These are phyloP conservation scores for Candida neerlandica DNA, from an alignment of 1,139 yeast species.

Conservation along the genomic window DNA sequence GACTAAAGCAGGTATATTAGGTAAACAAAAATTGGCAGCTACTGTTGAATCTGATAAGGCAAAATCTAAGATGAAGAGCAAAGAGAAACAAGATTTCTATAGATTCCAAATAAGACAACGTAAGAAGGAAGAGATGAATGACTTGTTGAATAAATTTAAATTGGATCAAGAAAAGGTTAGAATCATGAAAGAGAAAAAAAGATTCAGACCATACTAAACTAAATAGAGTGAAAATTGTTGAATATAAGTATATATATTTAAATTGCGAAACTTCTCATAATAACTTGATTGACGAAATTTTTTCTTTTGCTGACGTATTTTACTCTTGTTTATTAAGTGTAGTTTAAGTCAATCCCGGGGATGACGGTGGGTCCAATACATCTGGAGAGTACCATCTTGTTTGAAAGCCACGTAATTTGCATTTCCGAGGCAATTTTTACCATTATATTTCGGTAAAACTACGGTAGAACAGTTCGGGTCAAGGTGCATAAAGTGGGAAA, in stretches of 20 bases:
- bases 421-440: no score
- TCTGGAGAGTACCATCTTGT: no score
- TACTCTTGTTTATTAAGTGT: no score
- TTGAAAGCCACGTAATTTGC: no score
- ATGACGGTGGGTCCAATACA: no score
- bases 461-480: no score
- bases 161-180: conserved; percentile 87
- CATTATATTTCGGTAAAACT: no score
- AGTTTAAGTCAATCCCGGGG: no score
- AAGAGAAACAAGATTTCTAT: conserved; percentile 90
- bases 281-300: no score
- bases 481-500: no score
- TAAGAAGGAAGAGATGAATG: conserved; percentile 91
- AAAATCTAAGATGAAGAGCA: conserved; percentile 61
- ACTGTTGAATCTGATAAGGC: conserved; percentile 49
- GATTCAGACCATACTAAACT: conserved; percentile 83
- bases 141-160: conserved; percentile 77
- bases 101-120: conserved; percentile 93
- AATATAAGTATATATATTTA: background rate
- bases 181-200: conserved; percentile 75
- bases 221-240: conserved; percentile 5
- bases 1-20: conserved; percentile 68
- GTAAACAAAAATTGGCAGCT: conserved; percentile 51
- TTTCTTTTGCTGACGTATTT: no score
- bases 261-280: no score